Evolutionary conservation across 23 red algal species (phyloP).

Genomic region (Gracilaria gracilis): DNA sequence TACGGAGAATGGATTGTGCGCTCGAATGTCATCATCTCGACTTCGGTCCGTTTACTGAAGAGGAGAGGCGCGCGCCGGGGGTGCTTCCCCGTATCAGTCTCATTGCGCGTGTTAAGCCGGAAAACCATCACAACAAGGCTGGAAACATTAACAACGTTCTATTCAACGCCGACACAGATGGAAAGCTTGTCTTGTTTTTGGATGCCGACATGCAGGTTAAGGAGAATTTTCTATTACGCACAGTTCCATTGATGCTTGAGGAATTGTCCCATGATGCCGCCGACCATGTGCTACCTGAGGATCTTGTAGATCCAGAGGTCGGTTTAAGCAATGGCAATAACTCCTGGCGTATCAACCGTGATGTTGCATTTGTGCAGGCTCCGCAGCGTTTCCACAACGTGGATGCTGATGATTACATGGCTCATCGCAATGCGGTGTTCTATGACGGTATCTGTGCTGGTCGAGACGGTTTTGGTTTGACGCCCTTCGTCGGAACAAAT

Average conservation of each 20-base stretch:
- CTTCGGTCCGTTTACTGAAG: conserved; percentile 74
- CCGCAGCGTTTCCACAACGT: conserved; percentile 83
- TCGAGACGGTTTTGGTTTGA: conserved; percentile 80
- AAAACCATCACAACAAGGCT: conserved; percentile 80
- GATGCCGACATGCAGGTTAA: conserved; percentile 74
- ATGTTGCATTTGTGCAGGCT: conserved; percentile 76
- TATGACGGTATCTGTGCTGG: conserved; percentile 81
- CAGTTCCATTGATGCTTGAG: conserved; percentile 76
- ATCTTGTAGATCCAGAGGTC: conserved; percentile 76
- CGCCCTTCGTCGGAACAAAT: conserved; percentile 79
- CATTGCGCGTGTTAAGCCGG: conserved; percentile 76
- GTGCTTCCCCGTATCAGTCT: conserved; percentile 74
- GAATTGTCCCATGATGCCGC: conserved; percentile 67
- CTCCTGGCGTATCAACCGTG: conserved; percentile 77
- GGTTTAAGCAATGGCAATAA: conserved; percentile 61
- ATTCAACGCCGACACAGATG: conserved; percentile 70
- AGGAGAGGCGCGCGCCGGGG: conserved; percentile 59
- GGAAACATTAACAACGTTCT: conserved; percentile 89
- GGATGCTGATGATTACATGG: conserved; percentile 66
- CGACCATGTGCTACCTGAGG: conserved; percentile 50
- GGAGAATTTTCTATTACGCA: conserved; percentile 77
- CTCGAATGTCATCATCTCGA: conserved; percentile 72
- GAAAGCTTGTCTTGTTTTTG: conserved; percentile 78
- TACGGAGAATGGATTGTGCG: conserved; percentile 69
- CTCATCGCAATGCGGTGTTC: conserved; percentile 81